phyloP scores from a whole-genome alignment of 306 rosid species.

The Cucumis hystrix region DNA sequence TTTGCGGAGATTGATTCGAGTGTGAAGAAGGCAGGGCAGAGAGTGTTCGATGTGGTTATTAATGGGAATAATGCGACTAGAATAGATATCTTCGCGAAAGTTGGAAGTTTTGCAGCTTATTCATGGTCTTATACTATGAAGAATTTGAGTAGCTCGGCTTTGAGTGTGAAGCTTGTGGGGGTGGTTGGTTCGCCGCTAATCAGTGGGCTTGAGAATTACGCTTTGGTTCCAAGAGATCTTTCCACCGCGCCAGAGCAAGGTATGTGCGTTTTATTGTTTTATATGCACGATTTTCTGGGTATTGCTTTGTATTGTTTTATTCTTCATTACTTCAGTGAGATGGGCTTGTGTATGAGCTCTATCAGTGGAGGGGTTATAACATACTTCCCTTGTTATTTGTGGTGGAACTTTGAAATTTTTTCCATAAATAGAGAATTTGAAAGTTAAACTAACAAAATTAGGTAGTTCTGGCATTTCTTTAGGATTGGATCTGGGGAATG shows the following conservation, averaged over 20 bases:
- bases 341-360: neutral
- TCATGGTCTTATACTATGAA: conserved; percentile 52
- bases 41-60: conserved; percentile 62
- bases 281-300: neutral
- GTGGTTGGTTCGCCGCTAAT: conserved; percentile 56
- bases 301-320: neutral
- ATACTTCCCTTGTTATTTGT: neutral
- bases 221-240: conserved; percentile 73
- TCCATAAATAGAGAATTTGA: neutral
- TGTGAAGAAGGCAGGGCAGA: conserved; percentile 48
- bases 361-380: neutral
- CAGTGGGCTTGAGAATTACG: conserved; percentile 82
- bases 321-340: neutral
- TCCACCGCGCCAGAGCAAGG: conserved; percentile 77
- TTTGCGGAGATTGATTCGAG: conserved; percentile 64
- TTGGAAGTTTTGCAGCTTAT: conserved; percentile 60
- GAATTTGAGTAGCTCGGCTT: conserved; percentile 45
- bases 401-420: neutral
- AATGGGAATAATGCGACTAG: conserved; percentile 47
- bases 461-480: neutral
- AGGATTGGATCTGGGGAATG: neutral
- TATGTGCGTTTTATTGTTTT: neutral
- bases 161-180: conserved; percentile 52
- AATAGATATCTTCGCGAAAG: conserved; percentile 57
- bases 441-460: neutral